These are phyloP conservation scores for Pichia phayaonensis DNA, from an alignment of 805 yeast genomes.

Conservation along the genomic window DNA sequence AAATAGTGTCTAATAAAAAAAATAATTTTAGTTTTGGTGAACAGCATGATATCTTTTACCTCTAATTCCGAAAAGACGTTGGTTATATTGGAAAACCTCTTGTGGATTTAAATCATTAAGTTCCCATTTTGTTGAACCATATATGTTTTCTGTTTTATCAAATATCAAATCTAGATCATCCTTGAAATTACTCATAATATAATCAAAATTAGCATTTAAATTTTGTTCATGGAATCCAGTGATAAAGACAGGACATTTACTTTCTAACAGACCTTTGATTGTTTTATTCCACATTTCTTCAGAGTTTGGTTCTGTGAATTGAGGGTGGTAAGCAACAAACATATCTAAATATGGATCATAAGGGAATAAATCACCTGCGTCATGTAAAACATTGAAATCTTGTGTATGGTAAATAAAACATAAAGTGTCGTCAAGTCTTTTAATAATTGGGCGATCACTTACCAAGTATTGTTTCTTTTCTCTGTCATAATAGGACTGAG, in stretches of 20 bases:
- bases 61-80: slow-evolving; percentile 82
- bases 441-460: slow-evolving; percentile 57
- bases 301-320: slow-evolving; percentile 75
- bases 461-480: slow-evolving; percentile 53
- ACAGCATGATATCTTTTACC: slow-evolving; percentile 96
- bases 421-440: slow-evolving; percentile 66
- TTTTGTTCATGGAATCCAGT: slow-evolving; percentile 85
- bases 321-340: slow-evolving; percentile 94
- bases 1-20: background rate
- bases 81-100: slow-evolving; percentile 88
- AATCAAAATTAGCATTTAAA: slow-evolving; percentile 56
- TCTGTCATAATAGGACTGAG: slow-evolving; percentile 78
- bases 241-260: slow-evolving; percentile 86
- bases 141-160: slow-evolving; percentile 64
- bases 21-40: slow-evolving; percentile 15
- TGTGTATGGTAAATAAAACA: slow-evolving; percentile 79
- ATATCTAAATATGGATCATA: slow-evolving; percentile 94
- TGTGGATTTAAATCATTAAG: slow-evolving; percentile 87
- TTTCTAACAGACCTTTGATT: slow-evolving; percentile 78
- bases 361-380: slow-evolving; percentile 92
- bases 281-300: slow-evolving; percentile 78
- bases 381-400: slow-evolving; percentile 85
- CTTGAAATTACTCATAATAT: slow-evolving; percentile 58
- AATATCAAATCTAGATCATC: slow-evolving; percentile 77
- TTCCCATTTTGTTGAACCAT: slow-evolving; percentile 89